Conservation (phyloP, 345 rosid genomes). For the Schrenkiella parvula region DNA sequence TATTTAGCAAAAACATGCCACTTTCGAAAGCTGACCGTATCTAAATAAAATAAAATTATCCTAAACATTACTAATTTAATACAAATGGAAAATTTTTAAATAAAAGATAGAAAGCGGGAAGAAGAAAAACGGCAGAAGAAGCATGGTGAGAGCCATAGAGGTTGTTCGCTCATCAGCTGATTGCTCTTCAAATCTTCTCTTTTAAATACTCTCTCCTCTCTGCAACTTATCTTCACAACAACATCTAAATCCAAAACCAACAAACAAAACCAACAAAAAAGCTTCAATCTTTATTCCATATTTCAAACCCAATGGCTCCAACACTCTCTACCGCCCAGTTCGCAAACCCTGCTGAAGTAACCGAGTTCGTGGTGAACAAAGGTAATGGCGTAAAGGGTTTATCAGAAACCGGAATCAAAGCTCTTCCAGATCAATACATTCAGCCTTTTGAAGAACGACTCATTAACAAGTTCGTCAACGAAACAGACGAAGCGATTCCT, state of each 20-base stretch:
- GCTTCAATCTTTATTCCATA: neutral
- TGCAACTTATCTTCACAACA: constrained; percentile 8
- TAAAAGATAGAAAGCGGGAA: constrained; percentile 21
- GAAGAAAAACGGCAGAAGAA: constrained; percentile 18
- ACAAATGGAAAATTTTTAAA: neutral
- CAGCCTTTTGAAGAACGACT: constrained; percentile 42
- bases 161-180: constrained; percentile 32
- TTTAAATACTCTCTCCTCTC: constrained; percentile 29
- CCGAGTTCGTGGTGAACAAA: constrained; percentile 43
- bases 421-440: constrained; percentile 41
- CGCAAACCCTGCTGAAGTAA: constrained; percentile 21
- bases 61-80: neutral
- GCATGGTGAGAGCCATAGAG: constrained; percentile 31
- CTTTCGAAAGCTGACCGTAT: neutral
- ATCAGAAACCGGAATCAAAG: constrained; percentile 40
- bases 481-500: constrained; percentile 36
- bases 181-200: constrained; percentile 5
- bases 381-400: constrained; percentile 51
- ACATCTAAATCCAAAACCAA: neutral
- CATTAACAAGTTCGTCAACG: constrained; percentile 31
- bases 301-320: constrained; percentile 35
- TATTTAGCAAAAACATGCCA: constrained; percentile 8
- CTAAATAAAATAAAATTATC: neutral
- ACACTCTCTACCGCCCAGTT: constrained; percentile 7
- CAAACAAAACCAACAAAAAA: neutral